A percentile compares a stretch with the other conserved stretches of the same genome.
Evolutionary conservation across 2,329 filamentous ascomycete species (phyloP).

Genomic region (Uncinocarpus reesii): DNA sequence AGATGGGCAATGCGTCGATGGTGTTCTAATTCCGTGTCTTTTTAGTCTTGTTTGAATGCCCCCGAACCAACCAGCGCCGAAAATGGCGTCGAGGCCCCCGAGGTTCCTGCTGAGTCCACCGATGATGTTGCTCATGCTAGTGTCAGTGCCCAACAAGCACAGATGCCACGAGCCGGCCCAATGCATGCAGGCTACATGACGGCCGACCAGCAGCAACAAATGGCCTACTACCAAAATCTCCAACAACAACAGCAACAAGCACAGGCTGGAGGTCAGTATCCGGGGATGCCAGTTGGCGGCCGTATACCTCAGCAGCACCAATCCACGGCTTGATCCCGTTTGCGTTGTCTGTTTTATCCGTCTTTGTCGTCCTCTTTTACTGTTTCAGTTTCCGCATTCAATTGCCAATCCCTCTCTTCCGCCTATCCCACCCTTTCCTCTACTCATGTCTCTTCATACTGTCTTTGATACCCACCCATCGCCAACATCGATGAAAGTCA

Average conservation of each 20-base stretch:
- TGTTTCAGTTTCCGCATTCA: not conserved
- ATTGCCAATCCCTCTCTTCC: not conserved
- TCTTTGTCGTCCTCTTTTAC: not conserved
- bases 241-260: constrained; percentile 59
- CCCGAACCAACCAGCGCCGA: constrained; percentile 80
- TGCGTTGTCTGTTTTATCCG: not conserved
- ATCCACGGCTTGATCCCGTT: constrained; percentile 55
- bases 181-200: constrained; percentile 62
- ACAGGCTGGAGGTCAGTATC: constrained; percentile 58
- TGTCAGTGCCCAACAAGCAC: constrained; percentile 57
- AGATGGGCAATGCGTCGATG: not conserved
- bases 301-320: constrained; percentile 75
- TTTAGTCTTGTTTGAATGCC: constrained; percentile 86
- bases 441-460: not conserved
- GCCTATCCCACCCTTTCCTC: not conserved
- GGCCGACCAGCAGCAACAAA: constrained; percentile 58
- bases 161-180: constrained; percentile 47
- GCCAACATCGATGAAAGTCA: not conserved
- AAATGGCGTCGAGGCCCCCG: constrained; percentile 65
- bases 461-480: not conserved
- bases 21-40: constrained; percentile 18
- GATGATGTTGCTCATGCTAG: constrained; percentile 78
- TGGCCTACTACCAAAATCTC: constrained; percentile 76
- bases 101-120: constrained; percentile 69
- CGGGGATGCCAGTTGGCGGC: constrained; percentile 61